Conservation (phyloP, 2,329 filamentous ascomycete genomes). For the Hirsutella minnesotensis region DNA sequence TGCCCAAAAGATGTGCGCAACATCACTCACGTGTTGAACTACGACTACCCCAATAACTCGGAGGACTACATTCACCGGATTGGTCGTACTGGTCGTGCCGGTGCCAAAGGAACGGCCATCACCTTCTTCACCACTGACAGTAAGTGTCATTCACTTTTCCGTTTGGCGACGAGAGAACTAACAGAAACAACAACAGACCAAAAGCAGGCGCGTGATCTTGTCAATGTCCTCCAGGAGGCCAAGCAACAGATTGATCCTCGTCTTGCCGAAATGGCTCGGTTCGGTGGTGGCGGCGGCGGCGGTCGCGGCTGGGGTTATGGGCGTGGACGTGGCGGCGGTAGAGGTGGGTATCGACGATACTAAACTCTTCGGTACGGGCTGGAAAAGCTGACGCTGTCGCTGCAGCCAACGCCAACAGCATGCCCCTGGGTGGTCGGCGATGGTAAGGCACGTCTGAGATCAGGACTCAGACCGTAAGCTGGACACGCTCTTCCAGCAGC, state of each 20-base stretch:
- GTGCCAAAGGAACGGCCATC: conserved; percentile 89
- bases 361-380: not conserved
- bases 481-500: conserved; percentile 1
- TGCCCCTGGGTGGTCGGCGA: conserved; percentile 36
- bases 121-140: conserved; percentile 99
- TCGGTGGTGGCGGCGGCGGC: conserved; percentile 71
- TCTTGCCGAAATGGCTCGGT: conserved; percentile 91
- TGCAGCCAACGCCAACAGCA: conserved; percentile 36
- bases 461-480: not conserved
- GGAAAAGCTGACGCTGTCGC: conserved; percentile 6
- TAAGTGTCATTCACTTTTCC: conserved; percentile 40
- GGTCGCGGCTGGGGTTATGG: conserved; percentile 63
- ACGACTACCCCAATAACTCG: conserved; percentile 99
- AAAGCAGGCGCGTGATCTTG: conserved; percentile 93
- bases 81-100: conserved; percentile 91
- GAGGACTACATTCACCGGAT: conserved; percentile 98
- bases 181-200: conserved; percentile 45
- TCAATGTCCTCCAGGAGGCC: conserved; percentile 83
- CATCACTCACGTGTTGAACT: conserved; percentile 99
- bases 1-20: conserved; percentile 88
- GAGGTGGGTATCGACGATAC: conserved; percentile 31
- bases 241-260: conserved; percentile 97
- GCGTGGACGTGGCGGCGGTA: conserved; percentile 49
- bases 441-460: conserved; percentile 28
- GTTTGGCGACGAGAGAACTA: not conserved